A percentile compares a stretch with the other conserved stretches of the same genome.
These are phyloP conservation scores for Trichosporon sp. DNA, from an alignment of 1,284 basidiomycete species.

Conservation along the genomic window DNA sequence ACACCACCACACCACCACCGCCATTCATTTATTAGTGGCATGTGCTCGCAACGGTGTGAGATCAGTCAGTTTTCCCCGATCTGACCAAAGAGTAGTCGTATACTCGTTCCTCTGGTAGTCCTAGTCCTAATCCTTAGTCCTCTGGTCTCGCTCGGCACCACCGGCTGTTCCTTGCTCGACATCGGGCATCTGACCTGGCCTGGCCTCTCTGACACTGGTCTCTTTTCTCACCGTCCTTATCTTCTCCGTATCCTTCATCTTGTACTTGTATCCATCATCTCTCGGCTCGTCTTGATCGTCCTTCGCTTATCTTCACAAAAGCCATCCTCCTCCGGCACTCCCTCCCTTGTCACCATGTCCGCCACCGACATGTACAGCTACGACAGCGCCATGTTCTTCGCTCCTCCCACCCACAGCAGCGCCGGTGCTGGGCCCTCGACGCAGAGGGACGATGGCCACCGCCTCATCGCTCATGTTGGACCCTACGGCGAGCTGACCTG, in stretches of 20 bases:
- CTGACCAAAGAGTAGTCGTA: neutral
- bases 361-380: neutral
- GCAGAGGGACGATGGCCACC: neutral
- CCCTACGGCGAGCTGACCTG: slow-evolving; percentile 1
- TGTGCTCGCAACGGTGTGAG: neutral
- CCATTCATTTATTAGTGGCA: neutral
- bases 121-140: no score
- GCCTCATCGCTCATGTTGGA: neutral
- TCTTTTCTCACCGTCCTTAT: neutral
- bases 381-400: neutral
- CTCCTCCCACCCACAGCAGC: slow-evolving; percentile 1
- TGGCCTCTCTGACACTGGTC: neutral
- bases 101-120: no score
- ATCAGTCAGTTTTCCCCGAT: neutral
- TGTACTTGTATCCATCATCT: neutral
- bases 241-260: neutral
- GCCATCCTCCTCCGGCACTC: neutral
- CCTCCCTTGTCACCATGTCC: neutral
- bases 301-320: neutral
- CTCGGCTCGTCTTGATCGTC: neutral
- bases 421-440: neutral
- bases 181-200: neutral
- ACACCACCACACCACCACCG: no score
- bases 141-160: neutral
- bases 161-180: no score